A percentile compares a stretch with the other conserved stretches of the same genome.
Conservation (phyloP, 805 yeast genomes). For the Ogataea henricii region DNA sequence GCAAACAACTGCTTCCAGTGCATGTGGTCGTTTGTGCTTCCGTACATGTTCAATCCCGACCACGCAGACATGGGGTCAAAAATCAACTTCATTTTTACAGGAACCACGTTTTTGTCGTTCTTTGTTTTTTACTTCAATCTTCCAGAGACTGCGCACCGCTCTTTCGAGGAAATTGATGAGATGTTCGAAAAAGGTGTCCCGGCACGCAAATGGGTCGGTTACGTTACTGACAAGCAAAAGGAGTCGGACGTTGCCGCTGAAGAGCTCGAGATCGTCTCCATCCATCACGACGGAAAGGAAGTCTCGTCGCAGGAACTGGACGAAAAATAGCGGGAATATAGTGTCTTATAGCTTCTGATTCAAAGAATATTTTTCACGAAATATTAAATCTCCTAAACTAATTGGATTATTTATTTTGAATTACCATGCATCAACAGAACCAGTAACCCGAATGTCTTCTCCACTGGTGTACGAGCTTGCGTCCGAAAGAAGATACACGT, state of each 20-base stretch:
- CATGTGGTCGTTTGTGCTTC: conserved; percentile 42
- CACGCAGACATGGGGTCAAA: conserved; percentile 51
- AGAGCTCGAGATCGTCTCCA: neutral
- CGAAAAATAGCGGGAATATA: no score
- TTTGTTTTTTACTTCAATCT: conserved; percentile 51
- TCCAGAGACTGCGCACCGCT: conserved; percentile 61
- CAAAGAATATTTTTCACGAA: neutral
- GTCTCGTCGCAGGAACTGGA: neutral
- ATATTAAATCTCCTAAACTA: neutral
- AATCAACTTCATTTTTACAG: conserved; percentile 51
- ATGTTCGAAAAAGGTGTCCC: conserved; percentile 43
- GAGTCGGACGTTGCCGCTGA: neutral
- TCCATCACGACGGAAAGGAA: neutral
- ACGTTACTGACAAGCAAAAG: conserved; percentile 2
- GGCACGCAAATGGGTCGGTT: conserved; percentile 29
- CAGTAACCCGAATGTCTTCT: conserved; percentile 48
- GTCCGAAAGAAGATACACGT: conserved; percentile 51
- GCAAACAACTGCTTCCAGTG: conserved; percentile 37
- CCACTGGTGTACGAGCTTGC: conserved; percentile 52
- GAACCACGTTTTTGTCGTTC: conserved; percentile 32
- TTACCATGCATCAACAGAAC: conserved; percentile 25
- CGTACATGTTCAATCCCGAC: conserved; percentile 40
- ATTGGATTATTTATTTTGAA: no score
- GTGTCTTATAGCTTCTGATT: neutral
- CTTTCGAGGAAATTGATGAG: conserved; percentile 61